Evolutionary conservation across 75 land plant species (phyloP).

Genomic region (Cupressus sempervirens): DNA sequence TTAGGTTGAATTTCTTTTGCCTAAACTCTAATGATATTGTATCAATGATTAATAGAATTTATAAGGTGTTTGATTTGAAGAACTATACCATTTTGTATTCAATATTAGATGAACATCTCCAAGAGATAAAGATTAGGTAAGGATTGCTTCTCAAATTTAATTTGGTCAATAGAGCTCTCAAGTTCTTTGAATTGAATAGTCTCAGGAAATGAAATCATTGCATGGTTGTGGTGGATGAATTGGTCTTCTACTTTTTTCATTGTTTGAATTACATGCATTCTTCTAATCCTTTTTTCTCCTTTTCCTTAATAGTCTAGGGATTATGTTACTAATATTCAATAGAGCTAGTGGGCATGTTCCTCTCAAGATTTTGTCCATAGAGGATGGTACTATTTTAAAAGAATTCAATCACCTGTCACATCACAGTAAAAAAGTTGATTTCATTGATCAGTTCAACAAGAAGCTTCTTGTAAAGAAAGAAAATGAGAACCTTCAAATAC

Average conservation of each 20-base stretch:
- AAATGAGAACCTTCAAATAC: conserved; percentile 50
- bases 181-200: neutral
- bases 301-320: conserved; percentile 72
- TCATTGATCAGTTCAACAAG: conserved; percentile 53
- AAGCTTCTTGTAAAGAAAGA: conserved; percentile 59
- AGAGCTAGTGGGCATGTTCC: conserved; percentile 72
- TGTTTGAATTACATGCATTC: neutral
- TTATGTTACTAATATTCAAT: conserved; percentile 84
- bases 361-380: conserved; percentile 89
- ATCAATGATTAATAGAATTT: conserved; percentile 25
- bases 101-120: conserved; percentile 80
- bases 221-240: neutral
- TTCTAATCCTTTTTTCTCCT: conserved; percentile 9
- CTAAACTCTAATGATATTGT: neutral
- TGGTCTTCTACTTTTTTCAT: neutral
- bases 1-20: neutral
- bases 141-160: neutral
- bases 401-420: conserved; percentile 83
- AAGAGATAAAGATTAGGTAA: conserved; percentile 95
- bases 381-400: conserved; percentile 91
- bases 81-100: conserved; percentile 86
- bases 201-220: neutral
- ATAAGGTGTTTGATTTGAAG: conserved; percentile 57
- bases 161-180: neutral
- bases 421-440: conserved; percentile 92